Base-by-base conservation (phyloP, 768 basidiomycete species). In the Serendipita indica region DNA sequence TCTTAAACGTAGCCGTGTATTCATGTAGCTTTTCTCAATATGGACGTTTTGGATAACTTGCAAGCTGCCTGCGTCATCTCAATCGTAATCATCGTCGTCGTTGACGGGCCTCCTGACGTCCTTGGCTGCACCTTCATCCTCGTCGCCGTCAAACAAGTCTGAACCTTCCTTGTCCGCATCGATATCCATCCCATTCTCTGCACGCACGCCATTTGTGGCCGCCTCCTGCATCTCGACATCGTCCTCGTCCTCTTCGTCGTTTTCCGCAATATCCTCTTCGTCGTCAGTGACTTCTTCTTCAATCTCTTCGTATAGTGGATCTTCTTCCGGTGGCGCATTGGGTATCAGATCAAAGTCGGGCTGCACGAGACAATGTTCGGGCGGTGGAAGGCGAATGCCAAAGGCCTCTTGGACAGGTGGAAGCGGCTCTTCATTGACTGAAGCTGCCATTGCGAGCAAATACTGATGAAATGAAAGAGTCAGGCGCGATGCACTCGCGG, bases 61-160 rank as follows among this genome's bases (percentile, higher is more conserved):
- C n/a, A n/a, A n/a, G n/a, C n/a, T n/a, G n/a, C n/a, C n/a, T n/a
- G n/a, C n/a, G 22, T 27, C 20, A 7, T 20, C 22, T 64, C 72
- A 86, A 67, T 89, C 87, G 62, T 90, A 90, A 65, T 90, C 88
- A 62, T 90, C 87, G 64, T 89, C 88, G 67, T 90, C 88, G 2
- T 88, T 82, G 49, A 89, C 70, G 68, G 89, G 88, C 37, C 88
- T 76, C 67, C 86, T 88, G 54, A 80, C 73, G 22, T 61, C 62
- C 6, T 35, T 49, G 20, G 18, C 56, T 67, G 83, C 83, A 58
- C 82, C 82, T 35, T 83, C 82, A 13, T 83, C 86, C 63, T 89
- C 86, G 25, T 82, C 87, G 28, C 81, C 85, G 2, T 79, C 84
- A 66, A 89, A 89, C 46, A 89, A 69, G 32, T 54, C 49, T 12